Evolutionary conservation across 1,139 yeast genomes (phyloP).

Genomic region (Saccharomyces hybrid): DNA sequence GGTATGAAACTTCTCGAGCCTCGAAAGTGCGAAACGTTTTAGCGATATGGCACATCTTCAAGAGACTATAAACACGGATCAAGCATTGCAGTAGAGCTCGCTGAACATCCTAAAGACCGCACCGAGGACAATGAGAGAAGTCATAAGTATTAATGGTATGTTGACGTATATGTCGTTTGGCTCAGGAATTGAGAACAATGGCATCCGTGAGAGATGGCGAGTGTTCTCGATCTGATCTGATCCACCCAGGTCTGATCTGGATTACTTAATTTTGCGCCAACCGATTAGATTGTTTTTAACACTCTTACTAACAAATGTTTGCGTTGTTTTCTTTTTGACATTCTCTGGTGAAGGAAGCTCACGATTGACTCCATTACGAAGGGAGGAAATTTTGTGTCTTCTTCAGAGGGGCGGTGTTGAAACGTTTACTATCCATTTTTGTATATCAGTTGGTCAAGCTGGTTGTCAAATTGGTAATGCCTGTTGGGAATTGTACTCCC

Average conservation of each 20-base stretch:
- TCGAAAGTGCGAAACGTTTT: background rate
- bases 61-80: background rate
- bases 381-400: too few relatives aligned
- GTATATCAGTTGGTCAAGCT: too few relatives aligned
- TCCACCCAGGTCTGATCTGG: background rate
- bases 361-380: too few relatives aligned
- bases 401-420: too few relatives aligned
- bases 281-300: too few relatives aligned
- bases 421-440: too few relatives aligned
- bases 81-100: background rate
- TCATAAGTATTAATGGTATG: conserved; percentile 83
- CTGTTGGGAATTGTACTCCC: too few relatives aligned
- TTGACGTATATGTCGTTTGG: conserved; percentile 10
- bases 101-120: background rate
- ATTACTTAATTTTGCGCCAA: background rate
- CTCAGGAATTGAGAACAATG: background rate
- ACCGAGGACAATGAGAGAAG: conserved; percentile 65
- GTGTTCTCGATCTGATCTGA: background rate
- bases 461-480: too few relatives aligned
- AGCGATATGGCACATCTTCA: background rate
- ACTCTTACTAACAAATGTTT: too few relatives aligned
- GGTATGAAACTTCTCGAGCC: background rate
- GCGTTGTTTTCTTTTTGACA: too few relatives aligned
- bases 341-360: too few relatives aligned
- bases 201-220: background rate